Conservation (phyloP, 306 rosid genomes). For the Glycine soja region DNA sequence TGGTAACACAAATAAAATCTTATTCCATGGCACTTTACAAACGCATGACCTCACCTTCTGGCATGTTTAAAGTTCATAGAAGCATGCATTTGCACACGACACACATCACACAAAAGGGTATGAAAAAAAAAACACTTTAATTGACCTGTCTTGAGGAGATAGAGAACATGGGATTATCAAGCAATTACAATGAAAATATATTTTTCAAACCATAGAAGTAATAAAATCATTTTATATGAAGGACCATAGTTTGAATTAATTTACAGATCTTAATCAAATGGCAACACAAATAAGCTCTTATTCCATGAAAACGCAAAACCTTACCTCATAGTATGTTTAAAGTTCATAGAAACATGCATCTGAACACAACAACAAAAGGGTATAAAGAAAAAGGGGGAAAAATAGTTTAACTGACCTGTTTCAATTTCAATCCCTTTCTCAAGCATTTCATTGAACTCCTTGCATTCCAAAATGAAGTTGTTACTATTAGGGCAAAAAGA, state of each 20-base stretch:
- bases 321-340: background rate
- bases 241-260: background rate
- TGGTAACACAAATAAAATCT: background rate
- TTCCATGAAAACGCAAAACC: background rate
- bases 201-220: background rate
- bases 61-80: background rate
- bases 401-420: constrained; percentile 42
- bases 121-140: too few species aligned
- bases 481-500: too few species aligned
- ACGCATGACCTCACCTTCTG: background rate
- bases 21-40: background rate
- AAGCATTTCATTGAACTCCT: too few species aligned
- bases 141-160: too few species aligned
- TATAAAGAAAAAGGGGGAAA: background rate
- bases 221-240: background rate
- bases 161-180: too few species aligned
- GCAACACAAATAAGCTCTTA: background rate
- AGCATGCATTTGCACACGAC: background rate
- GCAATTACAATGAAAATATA: too few species aligned
- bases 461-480: too few species aligned
- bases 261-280: background rate
- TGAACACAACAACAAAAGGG: background rate
- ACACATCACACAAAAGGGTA: too few species aligned
- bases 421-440: too few species aligned
- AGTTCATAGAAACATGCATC: background rate